These are phyloP conservation scores for Coelastrella sp. DNA, from an alignment of 139 green algal species.

Conservation along the genomic window DNA sequence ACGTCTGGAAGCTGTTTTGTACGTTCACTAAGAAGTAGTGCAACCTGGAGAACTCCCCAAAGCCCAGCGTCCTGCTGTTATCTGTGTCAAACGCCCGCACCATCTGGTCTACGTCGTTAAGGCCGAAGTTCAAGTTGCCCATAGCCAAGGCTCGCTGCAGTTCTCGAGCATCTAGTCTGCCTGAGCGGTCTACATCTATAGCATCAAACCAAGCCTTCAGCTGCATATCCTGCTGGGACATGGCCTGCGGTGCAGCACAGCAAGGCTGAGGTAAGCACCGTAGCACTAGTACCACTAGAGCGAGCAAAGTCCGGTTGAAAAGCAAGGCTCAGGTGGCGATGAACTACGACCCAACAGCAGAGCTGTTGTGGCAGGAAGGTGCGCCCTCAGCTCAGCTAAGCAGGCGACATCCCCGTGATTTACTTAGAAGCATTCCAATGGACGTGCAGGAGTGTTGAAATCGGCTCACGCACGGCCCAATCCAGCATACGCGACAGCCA, in stretches of 20 bases:
- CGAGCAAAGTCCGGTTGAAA: neutral
- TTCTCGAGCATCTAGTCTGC: constrained; percentile 48
- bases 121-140: constrained; percentile 29
- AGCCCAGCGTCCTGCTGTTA: constrained; percentile 48
- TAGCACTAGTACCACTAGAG: neutral
- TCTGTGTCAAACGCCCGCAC: constrained; percentile 56
- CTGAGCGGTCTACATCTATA: constrained; percentile 43
- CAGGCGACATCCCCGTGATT: too few relatives aligned
- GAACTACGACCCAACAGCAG: too few relatives aligned
- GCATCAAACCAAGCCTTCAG: constrained; percentile 39
- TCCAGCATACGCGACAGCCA: too few relatives aligned
- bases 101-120: constrained; percentile 41
- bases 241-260: neutral
- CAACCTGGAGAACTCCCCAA: constrained; percentile 59
- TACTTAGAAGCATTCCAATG: too few relatives aligned
- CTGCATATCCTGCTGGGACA: constrained; percentile 16
- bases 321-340: neutral
- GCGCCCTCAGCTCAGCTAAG: too few relatives aligned
- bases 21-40: constrained; percentile 71
- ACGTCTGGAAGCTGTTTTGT: constrained; percentile 51
- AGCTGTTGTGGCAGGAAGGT: too few relatives aligned
- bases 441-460: too few relatives aligned
- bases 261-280: neutral
- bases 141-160: constrained; percentile 46
- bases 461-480: too few relatives aligned